Base-by-base conservation (phyloP, 202 grass and related monocot species). In the Musa balbisiana region DNA sequence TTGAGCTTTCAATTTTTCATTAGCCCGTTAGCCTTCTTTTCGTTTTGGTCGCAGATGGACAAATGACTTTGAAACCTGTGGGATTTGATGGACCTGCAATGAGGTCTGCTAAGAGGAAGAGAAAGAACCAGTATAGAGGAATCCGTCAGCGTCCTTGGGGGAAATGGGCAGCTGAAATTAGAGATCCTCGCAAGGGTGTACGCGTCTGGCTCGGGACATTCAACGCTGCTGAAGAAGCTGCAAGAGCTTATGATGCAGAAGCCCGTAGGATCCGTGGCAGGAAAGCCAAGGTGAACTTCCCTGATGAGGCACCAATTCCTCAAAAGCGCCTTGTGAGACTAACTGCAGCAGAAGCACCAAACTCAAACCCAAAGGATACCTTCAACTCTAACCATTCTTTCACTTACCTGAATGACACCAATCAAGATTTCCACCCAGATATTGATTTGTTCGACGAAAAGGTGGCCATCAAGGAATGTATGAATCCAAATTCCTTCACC, bases 81-180 rank as follows among this genome's bases (percentile, higher is more conserved):
- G 62, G 89, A 77, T 80, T 51, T 75, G 85, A 80, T 84, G 73
- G 76, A 59, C 53, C 80, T 83, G 63, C 75, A 69, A 19, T 69
- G 55, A 82, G 19, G 25, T 77, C 53, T 3, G 43, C 64, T 24
- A 92, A 83, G 66, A 83, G 85, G 72, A 77, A 15, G 56, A 52
- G 90, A 69, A 92, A 92, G 87, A 92, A 89, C 78, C 85, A 85
- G 54, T 92, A 85, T 26, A 87, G 90, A 52, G 90, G 90, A 54
- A 89, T 92, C 62, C 87, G 90, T 65, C 90, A 89, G 62, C 90
- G 87, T n/a, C 90, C 87, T 11, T 92, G 90, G 90, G 90, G 90
- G 1, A 92, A 92, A 83, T 92, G 90, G 90, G 90, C 90, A 53
- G 90, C 90, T 89, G 90, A 92, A 82, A 92, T 92, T 73, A 81